Evolutionary conservation across 495 filamentous ascomycete genomes (phyloP).

Genomic region (Penicillium bovifimosum): DNA sequence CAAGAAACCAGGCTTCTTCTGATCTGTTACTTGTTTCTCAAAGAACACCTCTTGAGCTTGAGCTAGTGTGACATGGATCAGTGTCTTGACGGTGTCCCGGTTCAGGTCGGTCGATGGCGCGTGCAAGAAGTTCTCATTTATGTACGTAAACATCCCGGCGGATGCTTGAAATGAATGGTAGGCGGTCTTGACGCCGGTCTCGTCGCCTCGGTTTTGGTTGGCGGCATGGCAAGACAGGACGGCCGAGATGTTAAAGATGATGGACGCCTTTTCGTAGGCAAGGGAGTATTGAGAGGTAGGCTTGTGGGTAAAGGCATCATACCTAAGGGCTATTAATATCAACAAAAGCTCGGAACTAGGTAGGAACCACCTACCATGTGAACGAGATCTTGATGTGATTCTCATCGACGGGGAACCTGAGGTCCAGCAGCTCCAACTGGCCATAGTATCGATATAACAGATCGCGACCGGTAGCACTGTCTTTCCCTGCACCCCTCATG

Average conservation of each 20-base stretch:
- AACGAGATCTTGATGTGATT: slow-evolving; percentile 98
- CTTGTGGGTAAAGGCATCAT: slow-evolving; percentile 97
- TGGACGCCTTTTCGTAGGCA: slow-evolving; percentile 96
- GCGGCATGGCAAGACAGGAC: slow-evolving; percentile 95
- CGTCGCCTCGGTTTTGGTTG: slow-evolving; percentile 84
- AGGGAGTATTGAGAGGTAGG: slow-evolving; percentile 91
- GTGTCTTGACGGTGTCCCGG: slow-evolving; percentile 87
- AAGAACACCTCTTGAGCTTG: slow-evolving; percentile 96
- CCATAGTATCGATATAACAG: slow-evolving; percentile 96
- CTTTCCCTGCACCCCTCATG: slow-evolving; percentile 96
- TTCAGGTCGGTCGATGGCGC: slow-evolving; percentile 93
- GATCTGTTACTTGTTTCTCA: slow-evolving; percentile 90
- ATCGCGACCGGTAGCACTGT: slow-evolving; percentile 90
- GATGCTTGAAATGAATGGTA: slow-evolving; percentile 98
- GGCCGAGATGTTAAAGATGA: slow-evolving; percentile 99
- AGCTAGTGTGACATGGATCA: slow-evolving; percentile 88
- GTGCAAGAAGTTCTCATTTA: slow-evolving; percentile 98
- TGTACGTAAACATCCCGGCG: slow-evolving; percentile 99
- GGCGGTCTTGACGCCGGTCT: slow-evolving; percentile 86
- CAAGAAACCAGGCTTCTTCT: slow-evolving; percentile 86
- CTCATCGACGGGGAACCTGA: slow-evolving; percentile 95
- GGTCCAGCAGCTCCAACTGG: slow-evolving; percentile 88
- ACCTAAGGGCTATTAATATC: slow-evolving; percentile 52
- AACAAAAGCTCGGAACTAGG: background rate
- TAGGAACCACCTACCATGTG: slow-evolving; percentile 66